A percentile compares a stretch with the other conserved stretches of the same genome.
Conservation (phyloP, 352 stramenopile genomes). For the Phytophthora vignae region DNA sequence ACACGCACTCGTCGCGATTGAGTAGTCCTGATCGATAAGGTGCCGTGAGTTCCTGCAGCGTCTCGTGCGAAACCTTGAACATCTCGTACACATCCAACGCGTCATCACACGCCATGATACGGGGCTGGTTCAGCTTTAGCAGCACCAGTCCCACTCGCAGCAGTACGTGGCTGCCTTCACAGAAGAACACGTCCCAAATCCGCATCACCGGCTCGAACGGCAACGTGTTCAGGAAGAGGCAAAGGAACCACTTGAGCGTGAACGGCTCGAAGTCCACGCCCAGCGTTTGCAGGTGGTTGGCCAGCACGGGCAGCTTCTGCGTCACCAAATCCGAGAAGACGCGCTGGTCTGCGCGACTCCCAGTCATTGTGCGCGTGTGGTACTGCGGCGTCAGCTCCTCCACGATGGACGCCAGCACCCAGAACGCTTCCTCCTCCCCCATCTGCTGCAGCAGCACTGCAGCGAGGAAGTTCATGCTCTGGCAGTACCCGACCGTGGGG, state of each 20-base stretch:
- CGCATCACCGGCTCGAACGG: constrained; percentile 89
- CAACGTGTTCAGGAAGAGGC: constrained; percentile 93
- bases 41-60: constrained; percentile 61
- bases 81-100: constrained; percentile 86
- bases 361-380: constrained; percentile 90
- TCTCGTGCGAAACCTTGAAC: constrained; percentile 80
- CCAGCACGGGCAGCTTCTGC: constrained; percentile 83
- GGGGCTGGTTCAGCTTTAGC: constrained; percentile 80
- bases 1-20: constrained; percentile 85
- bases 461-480: constrained; percentile 91
- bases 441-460: constrained; percentile 83
- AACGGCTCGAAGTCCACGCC: constrained; percentile 90
- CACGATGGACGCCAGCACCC: constrained; percentile 86
- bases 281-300: constrained; percentile 71
- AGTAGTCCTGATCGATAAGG: constrained; percentile 65
- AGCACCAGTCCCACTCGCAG: constrained; percentile 85
- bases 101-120: constrained; percentile 79
- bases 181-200: constrained; percentile 93
- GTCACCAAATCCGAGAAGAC: constrained; percentile 89
- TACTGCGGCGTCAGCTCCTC: constrained; percentile 92
- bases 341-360: constrained; percentile 89
- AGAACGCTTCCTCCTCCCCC: constrained; percentile 89
- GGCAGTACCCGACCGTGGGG: constrained; percentile 87
- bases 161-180: constrained; percentile 90
- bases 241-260: constrained; percentile 94